These are phyloP conservation scores for Arthrobotrys entomopaga DNA, from an alignment of 2,329 filamentous ascomycete genomes.

Conservation along the genomic window DNA sequence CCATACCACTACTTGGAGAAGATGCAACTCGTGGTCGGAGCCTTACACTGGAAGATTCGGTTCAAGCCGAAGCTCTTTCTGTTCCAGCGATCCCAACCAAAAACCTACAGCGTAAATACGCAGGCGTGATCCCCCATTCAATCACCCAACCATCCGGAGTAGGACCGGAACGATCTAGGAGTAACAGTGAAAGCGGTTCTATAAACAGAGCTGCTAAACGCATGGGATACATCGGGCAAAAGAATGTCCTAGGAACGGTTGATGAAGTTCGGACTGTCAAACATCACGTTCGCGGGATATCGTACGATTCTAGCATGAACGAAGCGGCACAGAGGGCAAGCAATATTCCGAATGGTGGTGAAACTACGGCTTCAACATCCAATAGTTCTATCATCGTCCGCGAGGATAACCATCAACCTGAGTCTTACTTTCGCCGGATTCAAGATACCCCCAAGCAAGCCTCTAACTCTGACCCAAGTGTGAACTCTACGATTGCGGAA, in stretches of 20 bases:
- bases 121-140: background rate
- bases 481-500: conserved; percentile 56
- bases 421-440: conserved; percentile 57
- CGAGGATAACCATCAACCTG: conserved; percentile 47
- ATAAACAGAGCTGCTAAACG: conserved; percentile 51
- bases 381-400: conserved; percentile 6
- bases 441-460: conserved; percentile 35
- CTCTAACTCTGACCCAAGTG: conserved; percentile 42
- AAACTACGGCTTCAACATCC: conserved; percentile 21
- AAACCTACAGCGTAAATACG: conserved; percentile 47
- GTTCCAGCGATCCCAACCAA: conserved; percentile 48
- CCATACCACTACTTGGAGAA: background rate
- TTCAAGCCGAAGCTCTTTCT: conserved; percentile 13
- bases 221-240: conserved; percentile 53
- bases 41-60: conserved; percentile 9
- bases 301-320: conserved; percentile 53
- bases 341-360: conserved; percentile 35
- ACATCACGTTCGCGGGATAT: conserved; percentile 50
- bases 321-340: conserved; percentile 52
- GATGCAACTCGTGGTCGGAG: conserved; percentile 20
- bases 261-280: conserved; percentile 50
- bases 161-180: conserved; percentile 37
- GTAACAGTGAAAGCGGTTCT: conserved; percentile 49
- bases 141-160: background rate
- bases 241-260: conserved; percentile 43